phyloP scores from a whole-genome alignment of 2,329 filamentous ascomycete genomes.

The Colletotrichum endophyticum region DNA sequence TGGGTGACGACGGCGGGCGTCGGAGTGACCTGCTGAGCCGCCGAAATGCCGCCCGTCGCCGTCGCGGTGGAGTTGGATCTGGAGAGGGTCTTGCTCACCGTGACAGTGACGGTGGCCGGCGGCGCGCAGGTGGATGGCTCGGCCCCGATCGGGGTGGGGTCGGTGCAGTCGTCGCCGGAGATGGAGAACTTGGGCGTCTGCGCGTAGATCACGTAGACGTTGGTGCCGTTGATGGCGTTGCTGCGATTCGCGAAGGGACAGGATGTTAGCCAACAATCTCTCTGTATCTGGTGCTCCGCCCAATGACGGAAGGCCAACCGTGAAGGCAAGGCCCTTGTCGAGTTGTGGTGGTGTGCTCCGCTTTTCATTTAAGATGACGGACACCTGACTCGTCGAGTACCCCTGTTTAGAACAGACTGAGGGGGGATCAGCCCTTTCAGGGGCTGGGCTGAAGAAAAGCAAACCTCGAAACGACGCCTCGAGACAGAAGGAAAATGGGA shows the following conservation, averaged over 20 bases:
- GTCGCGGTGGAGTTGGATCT: conserved; percentile 15
- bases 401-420: background rate
- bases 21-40: conserved; percentile 3
- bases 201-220: conserved; percentile 47
- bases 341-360: background rate
- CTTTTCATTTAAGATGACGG: background rate
- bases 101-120: conserved; percentile 28
- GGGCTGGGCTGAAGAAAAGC: background rate
- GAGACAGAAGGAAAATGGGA: conserved; percentile 8
- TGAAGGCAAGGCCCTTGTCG: background rate
- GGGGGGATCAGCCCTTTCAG: background rate
- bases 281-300: background rate
- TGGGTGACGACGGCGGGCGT: background rate
- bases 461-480: background rate
- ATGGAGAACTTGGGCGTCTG: conserved; percentile 44
- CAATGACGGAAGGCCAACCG: background rate
- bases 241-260: background rate
- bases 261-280: background rate
- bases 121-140: conserved; percentile 27
- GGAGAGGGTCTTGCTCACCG: conserved; percentile 21
- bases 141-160: conserved; percentile 19
- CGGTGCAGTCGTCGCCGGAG: conserved; percentile 32
- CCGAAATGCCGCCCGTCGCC: conserved; percentile 16
- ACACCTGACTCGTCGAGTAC: background rate
- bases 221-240: conserved; percentile 50